These are phyloP conservation scores for Musa schizocarpa DNA, from an alignment of 176 grass and related monocot genomes.

Conservation along the genomic window DNA sequence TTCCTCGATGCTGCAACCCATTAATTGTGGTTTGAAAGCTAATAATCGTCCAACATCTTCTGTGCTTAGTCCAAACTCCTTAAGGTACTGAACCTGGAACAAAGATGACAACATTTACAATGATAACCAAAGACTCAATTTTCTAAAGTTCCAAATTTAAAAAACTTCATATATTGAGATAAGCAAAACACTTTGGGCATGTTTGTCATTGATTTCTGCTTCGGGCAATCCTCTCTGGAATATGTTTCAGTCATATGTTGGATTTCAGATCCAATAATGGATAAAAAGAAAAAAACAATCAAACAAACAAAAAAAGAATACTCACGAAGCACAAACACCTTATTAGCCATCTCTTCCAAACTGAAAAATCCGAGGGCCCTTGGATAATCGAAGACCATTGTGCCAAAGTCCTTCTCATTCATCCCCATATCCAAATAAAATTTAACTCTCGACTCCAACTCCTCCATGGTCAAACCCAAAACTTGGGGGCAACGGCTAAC, in stretches of 20 bases:
- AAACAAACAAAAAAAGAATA: slow-evolving; percentile 22
- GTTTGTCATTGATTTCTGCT: background rate
- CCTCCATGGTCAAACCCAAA: slow-evolving; percentile 46
- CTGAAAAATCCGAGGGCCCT: slow-evolving; percentile 72
- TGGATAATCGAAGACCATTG: slow-evolving; percentile 93
- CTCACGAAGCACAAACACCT: slow-evolving; percentile 54
- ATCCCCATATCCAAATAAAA: slow-evolving; percentile 86
- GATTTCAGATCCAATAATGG: background rate
- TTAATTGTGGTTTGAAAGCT: slow-evolving; percentile 88
- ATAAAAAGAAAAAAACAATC: background rate
- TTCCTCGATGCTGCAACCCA: slow-evolving; percentile 90
- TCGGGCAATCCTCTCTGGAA: background rate
- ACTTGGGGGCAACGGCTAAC: slow-evolving; percentile 65
- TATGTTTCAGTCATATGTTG: background rate
- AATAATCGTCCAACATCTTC: slow-evolving; percentile 59
- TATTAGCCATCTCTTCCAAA: slow-evolving; percentile 88
- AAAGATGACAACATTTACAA: background rate
- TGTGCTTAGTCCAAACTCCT: slow-evolving; percentile 60
- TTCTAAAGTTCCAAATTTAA: background rate
- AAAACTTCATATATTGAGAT: background rate
- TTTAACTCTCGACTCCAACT: slow-evolving; percentile 46
- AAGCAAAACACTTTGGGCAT: background rate
- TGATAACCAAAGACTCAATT: background rate
- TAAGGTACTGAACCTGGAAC: slow-evolving; percentile 69
- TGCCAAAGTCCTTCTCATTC: slow-evolving; percentile 75